Conservation (phyloP, 2,329 filamentous ascomycete genomes). For the Penicillium sp. region DNA sequence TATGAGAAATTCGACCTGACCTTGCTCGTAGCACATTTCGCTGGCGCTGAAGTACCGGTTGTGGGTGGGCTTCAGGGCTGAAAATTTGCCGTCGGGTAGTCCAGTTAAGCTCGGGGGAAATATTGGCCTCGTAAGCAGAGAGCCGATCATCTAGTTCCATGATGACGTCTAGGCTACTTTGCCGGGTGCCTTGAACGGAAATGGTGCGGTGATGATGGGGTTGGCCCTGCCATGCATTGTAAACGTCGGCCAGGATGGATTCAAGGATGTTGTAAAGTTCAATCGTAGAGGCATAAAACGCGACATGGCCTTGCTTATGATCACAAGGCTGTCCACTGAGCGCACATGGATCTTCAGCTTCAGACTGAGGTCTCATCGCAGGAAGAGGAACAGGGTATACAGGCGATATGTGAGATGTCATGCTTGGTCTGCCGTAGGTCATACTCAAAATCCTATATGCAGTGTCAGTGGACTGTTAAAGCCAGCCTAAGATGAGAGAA, state of each 20-base stretch:
- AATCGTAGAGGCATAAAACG: conserved; percentile 29
- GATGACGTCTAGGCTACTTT: conserved; percentile 25
- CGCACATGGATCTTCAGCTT: conserved; percentile 20
- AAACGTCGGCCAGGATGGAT: conserved; percentile 36
- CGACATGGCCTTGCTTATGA: conserved; percentile 19
- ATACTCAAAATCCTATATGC: conserved; percentile 37
- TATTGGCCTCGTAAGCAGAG: conserved; percentile 20
- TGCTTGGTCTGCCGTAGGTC: conserved; percentile 38
- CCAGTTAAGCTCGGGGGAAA: conserved; percentile 29
- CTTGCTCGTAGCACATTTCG: conserved; percentile 31
- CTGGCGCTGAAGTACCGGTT: conserved; percentile 24
- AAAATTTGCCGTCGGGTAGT: conserved; percentile 4
- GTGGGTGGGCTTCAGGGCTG: not conserved
- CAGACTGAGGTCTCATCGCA: conserved; percentile 11
- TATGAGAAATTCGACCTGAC: conserved; percentile 9
- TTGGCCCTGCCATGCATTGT: conserved; percentile 30
- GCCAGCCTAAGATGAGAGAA: not conserved
- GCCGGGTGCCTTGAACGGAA: conserved; percentile 9
- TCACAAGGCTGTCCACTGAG: conserved; percentile 10
- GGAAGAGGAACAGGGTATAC: conserved; percentile 21
- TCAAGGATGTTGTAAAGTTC: conserved; percentile 33
- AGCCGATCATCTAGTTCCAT: conserved; percentile 31
- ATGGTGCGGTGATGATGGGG: conserved; percentile 9
- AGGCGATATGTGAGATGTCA: conserved; percentile 31
- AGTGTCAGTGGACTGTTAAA: not conserved